Conservation (phyloP, 306 rosid genomes). For the Myrica gale region DNA sequence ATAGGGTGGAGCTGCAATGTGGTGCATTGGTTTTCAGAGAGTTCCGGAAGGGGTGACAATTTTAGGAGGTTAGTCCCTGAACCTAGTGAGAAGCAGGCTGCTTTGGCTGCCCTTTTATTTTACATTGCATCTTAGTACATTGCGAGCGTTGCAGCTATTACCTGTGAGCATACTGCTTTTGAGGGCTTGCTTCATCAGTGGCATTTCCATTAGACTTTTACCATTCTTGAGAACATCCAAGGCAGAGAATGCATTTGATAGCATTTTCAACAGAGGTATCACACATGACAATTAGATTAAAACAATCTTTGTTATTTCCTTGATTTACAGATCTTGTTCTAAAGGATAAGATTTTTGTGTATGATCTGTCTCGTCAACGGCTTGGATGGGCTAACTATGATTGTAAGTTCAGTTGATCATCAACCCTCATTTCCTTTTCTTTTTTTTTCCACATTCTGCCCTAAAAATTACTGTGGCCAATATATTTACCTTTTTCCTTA, state of each 20-base stretch:
- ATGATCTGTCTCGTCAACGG: constrained; percentile 72
- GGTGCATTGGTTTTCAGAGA: constrained; percentile 90
- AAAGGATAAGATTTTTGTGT: constrained; percentile 82
- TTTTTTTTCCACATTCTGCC: constrained; percentile 5
- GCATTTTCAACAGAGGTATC: neutral
- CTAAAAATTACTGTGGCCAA: neutral
- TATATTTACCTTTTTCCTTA: constrained; percentile 1
- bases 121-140: constrained; percentile 10
- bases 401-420: constrained; percentile 50
- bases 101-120: constrained; percentile 17
- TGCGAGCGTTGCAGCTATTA: constrained; percentile 4
- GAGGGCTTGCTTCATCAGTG: neutral
- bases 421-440: neutral
- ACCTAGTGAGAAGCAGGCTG: neutral
- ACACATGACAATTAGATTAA: neutral
- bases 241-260: constrained; percentile 11
- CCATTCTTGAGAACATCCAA: constrained; percentile 1
- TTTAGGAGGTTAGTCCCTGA: constrained; percentile 73
- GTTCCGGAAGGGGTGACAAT: constrained; percentile 69
- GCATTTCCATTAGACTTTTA: neutral
- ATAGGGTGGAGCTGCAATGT: constrained; percentile 69
- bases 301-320: constrained; percentile 17
- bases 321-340: constrained; percentile 69
- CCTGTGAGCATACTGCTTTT: neutral
- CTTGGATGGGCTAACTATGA: constrained; percentile 86